A percentile compares a stretch with the other conserved stretches of the same genome.
These are phyloP conservation scores for Sporothrix mexicana DNA, from an alignment of 2,329 filamentous ascomycete genomes.

Conservation along the genomic window DNA sequence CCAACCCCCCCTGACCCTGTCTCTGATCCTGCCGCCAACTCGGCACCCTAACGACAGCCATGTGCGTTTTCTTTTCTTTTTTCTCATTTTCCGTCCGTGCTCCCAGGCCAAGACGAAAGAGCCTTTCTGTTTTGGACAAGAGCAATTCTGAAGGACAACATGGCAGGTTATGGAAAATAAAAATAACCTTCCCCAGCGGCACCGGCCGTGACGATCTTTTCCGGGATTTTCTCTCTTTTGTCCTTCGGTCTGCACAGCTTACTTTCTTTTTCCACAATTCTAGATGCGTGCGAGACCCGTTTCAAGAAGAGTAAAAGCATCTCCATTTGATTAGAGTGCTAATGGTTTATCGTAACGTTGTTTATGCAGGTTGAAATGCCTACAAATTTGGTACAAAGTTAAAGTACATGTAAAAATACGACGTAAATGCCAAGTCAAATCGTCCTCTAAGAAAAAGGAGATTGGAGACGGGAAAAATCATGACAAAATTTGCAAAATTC, in stretches of 20 bases:
- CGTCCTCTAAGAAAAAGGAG: not conserved
- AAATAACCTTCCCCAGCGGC: not conserved
- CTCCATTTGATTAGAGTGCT: not conserved
- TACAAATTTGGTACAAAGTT: not conserved
- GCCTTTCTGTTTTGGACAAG: not conserved
- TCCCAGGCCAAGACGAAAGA: not conserved
- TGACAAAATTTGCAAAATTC: not conserved
- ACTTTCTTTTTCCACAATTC: not conserved
- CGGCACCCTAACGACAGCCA: not conserved
- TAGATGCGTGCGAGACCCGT: not conserved
- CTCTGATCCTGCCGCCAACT: constrained; percentile 16
- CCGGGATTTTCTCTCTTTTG: not conserved
- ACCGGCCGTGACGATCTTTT: constrained; percentile 7
- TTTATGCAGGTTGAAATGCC: not conserved
- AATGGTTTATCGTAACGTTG: not conserved
- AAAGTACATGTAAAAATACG: constrained; percentile 8
- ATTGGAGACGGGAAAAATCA: not conserved
- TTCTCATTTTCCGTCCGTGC: not conserved
- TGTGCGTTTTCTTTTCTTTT: constrained; percentile 2
- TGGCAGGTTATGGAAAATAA: not conserved
- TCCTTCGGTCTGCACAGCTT: not conserved
- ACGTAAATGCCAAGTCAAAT: not conserved
- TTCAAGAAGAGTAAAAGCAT: not conserved
- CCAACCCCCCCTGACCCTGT: constrained; percentile 21
- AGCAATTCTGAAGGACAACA: not conserved